Evolutionary conservation across 305 asterid species (phyloP), one percentile per base, ranked within the genome.

Genomic region (Solanum aculeatissimum): DNA sequence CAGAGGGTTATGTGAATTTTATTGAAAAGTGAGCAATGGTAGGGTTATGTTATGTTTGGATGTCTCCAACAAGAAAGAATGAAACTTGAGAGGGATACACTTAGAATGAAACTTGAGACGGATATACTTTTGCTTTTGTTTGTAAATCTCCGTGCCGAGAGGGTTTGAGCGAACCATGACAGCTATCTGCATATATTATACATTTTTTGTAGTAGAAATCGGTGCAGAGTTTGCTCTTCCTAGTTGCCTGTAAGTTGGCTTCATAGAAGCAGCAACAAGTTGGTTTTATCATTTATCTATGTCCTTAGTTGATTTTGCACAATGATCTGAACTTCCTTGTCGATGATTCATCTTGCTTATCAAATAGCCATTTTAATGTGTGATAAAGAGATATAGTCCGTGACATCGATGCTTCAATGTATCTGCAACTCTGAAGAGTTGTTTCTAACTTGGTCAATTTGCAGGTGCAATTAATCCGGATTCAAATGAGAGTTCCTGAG

Each of bases 401-500:
- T 49, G 45, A 27, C 18, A 27, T 75, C 42, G 27, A 27, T 77
- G 45, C 45, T 77, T 77, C 51, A 27, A 54, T 77, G 82, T 51
- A 51, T 51, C 29, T 83, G 47, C 69, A 81, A 29, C 45, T 83
- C 68, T n/a, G 85, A 27, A 82, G 84, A 54, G 78, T 57, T 68
- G 83, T 78, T 63, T 77, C 19, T 83, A 71, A 65, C 51, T 43
- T 87, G 45, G 68, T 81, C 84, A 70, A 27, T 84, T 69, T 77
- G 47, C 88, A 97, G 99, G 93, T 97, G 70, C 99, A 97, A 94
- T 88, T 95, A 92, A 86, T 91, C 87, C 96, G 99, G 83, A 96
- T 96, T 90, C 99, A 96, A 86, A 81, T 92, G 89, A 95, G 99
- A 92, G 98, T 96, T 80, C 98, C 99, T 0, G 98, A 96, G 86